Evolutionary conservation across 495 filamentous ascomycete genomes (phyloP), one percentile per base, ranked within the genome.

Genomic region (Oleoguttula mirabilis): DNA sequence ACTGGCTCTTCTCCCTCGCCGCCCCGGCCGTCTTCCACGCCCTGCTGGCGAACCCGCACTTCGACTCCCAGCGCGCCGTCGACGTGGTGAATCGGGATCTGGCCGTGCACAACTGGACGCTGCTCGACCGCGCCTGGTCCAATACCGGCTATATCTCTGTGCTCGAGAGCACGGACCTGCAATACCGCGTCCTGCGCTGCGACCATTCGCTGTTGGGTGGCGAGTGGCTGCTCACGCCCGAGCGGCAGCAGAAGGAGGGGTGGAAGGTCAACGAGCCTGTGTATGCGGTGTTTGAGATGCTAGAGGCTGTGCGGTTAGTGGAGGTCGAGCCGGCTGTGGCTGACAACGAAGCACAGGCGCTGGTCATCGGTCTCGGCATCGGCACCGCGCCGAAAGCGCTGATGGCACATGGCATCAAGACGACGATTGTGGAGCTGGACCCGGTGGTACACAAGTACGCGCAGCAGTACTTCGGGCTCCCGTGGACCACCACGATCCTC

Each of bases 201-300:
- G 90, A 95, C 54, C 90, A 98, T 55, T 90, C 83, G 47, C 64
- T 98, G 17, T 74, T 98, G 4, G 90, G 90, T 23, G 90, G 90
- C n/a, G 85, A 95, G 54, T 98, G 88, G 88, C 66, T 77, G 19
- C 69, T 70, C 24, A 70, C 76, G 14, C 67, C 60, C 39, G 36
- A 55, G 15, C 48, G 58, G 8, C 21, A 23, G 12, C 23, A 54
- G 30, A 43, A 52, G 10, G 30, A 55, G 27, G 55, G 55, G 10
- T 55, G 62, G 23, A 51, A 30, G 15, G 64, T 80, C 15, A 73
- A 74, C 17, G 90, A 98, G 57, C 84, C 90, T 0, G 82, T 98
- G 34, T 98, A 95, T 51, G 79, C 84, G 0, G 77, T 96, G 12
- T 98, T 98, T 60, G 75, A 79, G 15, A 92, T 88, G 69, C 72